phyloP scores from a whole-genome alignment of 202 grass and related monocot species.

The Brachypodium distachyon region DNA sequence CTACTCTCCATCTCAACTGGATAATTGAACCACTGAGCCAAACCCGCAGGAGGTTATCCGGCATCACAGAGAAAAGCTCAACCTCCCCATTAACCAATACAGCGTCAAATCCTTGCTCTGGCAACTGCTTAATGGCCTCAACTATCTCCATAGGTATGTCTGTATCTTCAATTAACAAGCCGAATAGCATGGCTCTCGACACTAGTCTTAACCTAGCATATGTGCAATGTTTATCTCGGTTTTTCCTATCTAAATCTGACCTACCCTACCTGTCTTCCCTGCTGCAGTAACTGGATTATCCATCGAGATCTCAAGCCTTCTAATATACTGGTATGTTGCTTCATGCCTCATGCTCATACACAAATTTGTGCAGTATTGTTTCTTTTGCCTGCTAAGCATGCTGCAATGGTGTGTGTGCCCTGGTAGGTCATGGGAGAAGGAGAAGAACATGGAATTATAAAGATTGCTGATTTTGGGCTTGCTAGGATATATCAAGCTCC shows the following conservation, averaged over 20 bases:
- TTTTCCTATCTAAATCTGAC: background rate
- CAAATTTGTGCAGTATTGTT: conserved; percentile 4
- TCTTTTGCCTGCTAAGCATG: conserved; percentile 15
- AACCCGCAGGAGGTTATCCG: conserved; percentile 83
- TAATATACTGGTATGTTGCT: conserved; percentile 79
- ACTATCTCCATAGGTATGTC: conserved; percentile 94
- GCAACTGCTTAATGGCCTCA: conserved; percentile 97
- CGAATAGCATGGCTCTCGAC: background rate
- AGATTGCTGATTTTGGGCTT: conserved; percentile 99
- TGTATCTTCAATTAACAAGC: background rate
- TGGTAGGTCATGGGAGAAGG: conserved; percentile 92
- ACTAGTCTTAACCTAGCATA: background rate
- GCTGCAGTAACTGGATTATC: conserved; percentile 96
- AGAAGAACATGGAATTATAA: conserved; percentile 94
- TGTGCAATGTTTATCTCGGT: background rate
- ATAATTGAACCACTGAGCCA: background rate
- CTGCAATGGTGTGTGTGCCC: conserved; percentile 5
- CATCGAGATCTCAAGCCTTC: conserved; percentile 98
- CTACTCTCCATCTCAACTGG: background rate
- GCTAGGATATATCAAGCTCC: conserved; percentile 99
- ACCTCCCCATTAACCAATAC: conserved; percentile 54
- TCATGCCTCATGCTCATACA: background rate
- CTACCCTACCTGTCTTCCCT: background rate
- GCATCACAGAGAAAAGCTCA: conserved; percentile 98
- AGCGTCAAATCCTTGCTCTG: conserved; percentile 95